Evolutionary conservation across 2,329 filamentous ascomycete genomes (phyloP).

Genomic region (Raffaelea ambrosiae): DNA sequence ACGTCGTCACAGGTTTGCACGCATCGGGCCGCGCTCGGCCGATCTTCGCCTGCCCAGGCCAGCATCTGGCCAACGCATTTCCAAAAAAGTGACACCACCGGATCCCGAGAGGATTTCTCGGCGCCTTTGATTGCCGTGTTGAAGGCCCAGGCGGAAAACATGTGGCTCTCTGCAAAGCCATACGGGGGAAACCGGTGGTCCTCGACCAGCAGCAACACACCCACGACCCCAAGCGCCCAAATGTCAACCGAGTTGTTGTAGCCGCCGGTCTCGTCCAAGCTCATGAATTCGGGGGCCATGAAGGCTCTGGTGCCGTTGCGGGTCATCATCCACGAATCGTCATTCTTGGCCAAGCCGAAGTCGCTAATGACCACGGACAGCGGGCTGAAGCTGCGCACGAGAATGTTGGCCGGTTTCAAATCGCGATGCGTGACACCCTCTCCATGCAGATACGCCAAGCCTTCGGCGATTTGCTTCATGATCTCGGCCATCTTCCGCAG

Average conservation of each 20-base stretch:
- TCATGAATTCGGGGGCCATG: neutral
- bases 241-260: neutral
- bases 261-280: neutral
- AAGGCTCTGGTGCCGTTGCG: neutral
- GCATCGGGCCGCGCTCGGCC: no score
- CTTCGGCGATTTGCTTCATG: neutral
- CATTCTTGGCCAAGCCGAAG: neutral
- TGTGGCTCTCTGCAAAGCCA: no score
- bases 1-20: no score
- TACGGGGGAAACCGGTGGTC: no score
- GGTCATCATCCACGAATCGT: neutral
- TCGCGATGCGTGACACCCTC: neutral
- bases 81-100: no score
- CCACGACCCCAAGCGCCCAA: neutral
- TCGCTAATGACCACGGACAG: neutral
- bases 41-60: no score
- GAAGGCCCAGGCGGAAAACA: no score
- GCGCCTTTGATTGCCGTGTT: no score
- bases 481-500: neutral
- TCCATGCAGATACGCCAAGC: neutral
- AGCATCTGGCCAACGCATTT: no score
- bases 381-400: neutral
- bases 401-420: neutral
- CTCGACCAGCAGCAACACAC: neutral
- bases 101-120: no score